A percentile compares a stretch with the other conserved stretches of the same genome.
phyloP scores from a whole-genome alignment of 352 stramenopile species.

The Phytophthora sansomeana region DNA sequence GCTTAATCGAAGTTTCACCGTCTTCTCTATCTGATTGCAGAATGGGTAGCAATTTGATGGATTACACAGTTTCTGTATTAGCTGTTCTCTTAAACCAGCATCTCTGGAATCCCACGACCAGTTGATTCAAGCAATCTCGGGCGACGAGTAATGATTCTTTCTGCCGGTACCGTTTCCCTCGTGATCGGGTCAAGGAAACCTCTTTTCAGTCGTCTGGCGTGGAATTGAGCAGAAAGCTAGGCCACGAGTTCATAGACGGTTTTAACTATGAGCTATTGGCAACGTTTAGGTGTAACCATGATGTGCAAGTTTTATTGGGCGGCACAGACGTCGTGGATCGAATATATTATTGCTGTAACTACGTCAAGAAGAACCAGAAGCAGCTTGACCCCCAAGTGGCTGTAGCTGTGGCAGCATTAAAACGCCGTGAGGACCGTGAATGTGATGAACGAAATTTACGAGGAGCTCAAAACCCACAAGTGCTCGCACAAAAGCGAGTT shows the following conservation, averaged over 20 bases:
- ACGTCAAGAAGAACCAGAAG: slow-evolving; percentile 1
- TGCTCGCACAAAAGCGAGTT: too few relatives aligned
- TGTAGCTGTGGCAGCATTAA: too few relatives aligned
- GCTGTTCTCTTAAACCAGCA: slow-evolving; percentile 8
- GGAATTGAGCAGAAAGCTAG: background rate
- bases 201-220: slow-evolving; percentile 1
- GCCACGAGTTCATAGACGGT: slow-evolving; percentile 5
- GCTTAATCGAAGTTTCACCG: background rate
- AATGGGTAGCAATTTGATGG: background rate
- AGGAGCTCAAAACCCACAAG: too few relatives aligned
- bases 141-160: background rate
- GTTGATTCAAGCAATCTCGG: slow-evolving; percentile 14
- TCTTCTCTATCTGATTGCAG: slow-evolving; percentile 1
- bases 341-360: slow-evolving; percentile 6
- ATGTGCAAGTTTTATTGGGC: background rate
- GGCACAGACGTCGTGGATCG: background rate
- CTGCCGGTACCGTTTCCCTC: slow-evolving; percentile 8
- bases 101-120: slow-evolving; percentile 10
- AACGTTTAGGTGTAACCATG: slow-evolving; percentile 5
- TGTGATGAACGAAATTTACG: too few relatives aligned
- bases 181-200: background rate
- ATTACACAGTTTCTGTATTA: slow-evolving; percentile 12
- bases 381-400: background rate
- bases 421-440: too few relatives aligned
- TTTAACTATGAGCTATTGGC: slow-evolving; percentile 9